A percentile compares a stretch with the other conserved stretches of the same genome.
These are phyloP conservation scores for Chondrus crispus DNA, from an alignment of 23 red algal species.

Conservation along the genomic window DNA sequence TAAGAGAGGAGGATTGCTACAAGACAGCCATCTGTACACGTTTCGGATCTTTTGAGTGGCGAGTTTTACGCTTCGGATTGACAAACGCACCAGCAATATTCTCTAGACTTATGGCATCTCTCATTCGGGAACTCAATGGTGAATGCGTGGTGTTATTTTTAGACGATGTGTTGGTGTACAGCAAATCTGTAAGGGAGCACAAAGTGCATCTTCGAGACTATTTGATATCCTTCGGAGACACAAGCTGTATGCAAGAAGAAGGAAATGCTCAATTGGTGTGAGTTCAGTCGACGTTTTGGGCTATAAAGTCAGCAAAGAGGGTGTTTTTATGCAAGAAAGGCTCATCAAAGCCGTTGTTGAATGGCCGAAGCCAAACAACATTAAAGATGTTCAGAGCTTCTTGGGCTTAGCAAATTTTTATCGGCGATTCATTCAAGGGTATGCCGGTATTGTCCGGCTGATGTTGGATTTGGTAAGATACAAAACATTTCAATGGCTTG, in stretches of 20 bases:
- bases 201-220: not conserved
- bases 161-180: slow-evolving; percentile 6
- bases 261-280: not conserved
- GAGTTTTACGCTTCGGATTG: slow-evolving; percentile 3
- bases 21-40: not conserved
- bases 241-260: not conserved
- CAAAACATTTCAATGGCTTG: not conserved
- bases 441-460: not conserved
- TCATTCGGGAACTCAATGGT: slow-evolving; percentile 3
- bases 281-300: not conserved
- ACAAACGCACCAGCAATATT: slow-evolving; percentile 27
- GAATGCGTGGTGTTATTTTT: slow-evolving; percentile 4
- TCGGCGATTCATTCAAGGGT: too few species aligned
- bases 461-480: not conserved
- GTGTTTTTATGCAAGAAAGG: not conserved
- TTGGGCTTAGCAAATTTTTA: too few species aligned
- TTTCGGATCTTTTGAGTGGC: slow-evolving; percentile 15
- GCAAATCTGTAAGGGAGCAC: not conserved
- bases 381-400: not conserved
- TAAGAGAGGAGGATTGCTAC: not conserved
- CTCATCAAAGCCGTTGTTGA: not conserved
- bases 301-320: not conserved
- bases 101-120: not conserved
- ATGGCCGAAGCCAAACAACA: not conserved
- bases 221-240: not conserved